Base-by-base conservation (phyloP, 805 yeast species). In the Ogataea pini region DNA sequence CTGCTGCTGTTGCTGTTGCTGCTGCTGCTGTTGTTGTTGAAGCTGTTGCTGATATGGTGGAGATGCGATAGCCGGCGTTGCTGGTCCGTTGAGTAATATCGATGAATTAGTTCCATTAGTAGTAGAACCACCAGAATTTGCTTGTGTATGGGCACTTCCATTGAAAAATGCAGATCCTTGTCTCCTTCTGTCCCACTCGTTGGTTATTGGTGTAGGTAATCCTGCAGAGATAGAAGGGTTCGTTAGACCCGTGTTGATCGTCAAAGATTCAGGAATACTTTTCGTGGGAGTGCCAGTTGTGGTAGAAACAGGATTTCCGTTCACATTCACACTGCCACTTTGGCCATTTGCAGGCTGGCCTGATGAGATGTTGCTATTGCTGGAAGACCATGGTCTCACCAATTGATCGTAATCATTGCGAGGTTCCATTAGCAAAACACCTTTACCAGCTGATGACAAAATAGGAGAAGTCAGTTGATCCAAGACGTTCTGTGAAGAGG, bases 161-260 rank as follows among this genome's bases (percentile, higher is more conserved):
- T 67, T 74, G 68, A 78, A 79, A 59, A 79, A 79, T 13, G 77
- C 76, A 28, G 82, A 76, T 9, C 78, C 71, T 39, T 78, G 76
- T 70, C 83, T 72, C 68, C 82, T 72, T 58, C 80, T 72, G 51
- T 76, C 73, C 78, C 78, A 73, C 16, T 54, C 60, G 39, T 51
- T 59, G 2, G 64, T 48, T n/a, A 67, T 56, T n/a, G 64, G 57
- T 2, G 66, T 60, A n/a, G 66, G 58, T 16, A 59, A 47, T 32
- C 57, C 61, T 34, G 61, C 51, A 32, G 62, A 60, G 20, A 58
- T 41, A 10, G 62, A 50, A 9, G 62, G 29, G 4, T 55, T 29
- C 4, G 58, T 44, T 17, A 59, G 37, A n/a, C 58, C 51, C 1
- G 54, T 49, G 44, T 49, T 51, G 24, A 58, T 52, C 12, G 49